Conservation (phyloP, 148 eudicot genomes). For the Polygonum maritimum region DNA sequence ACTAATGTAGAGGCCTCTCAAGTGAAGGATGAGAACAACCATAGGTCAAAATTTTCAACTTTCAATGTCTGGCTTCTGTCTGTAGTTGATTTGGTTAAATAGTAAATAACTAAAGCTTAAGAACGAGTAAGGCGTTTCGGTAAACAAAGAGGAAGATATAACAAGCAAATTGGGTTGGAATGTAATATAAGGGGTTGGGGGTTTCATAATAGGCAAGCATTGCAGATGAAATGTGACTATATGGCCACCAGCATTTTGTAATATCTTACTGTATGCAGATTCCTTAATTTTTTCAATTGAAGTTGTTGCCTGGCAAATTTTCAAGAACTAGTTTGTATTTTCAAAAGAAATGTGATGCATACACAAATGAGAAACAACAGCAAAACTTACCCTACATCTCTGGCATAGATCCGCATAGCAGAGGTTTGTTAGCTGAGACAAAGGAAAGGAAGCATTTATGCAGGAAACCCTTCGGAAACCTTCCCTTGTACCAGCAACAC, state of each 20-base stretch:
- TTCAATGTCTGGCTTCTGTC: not conserved
- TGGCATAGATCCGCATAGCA: slow-evolving; percentile 45
- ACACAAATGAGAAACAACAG: not conserved
- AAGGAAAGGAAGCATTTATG: slow-evolving; percentile 69
- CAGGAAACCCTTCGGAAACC: slow-evolving; percentile 85
- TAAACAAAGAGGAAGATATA: not conserved
- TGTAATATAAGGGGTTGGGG: not conserved
- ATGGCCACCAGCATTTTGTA: not conserved
- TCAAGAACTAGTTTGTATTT: not conserved
- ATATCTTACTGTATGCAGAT: not conserved
- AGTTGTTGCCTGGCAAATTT: not conserved
- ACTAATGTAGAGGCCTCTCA: not conserved
- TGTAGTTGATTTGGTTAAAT: not conserved
- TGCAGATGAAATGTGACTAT: not conserved
- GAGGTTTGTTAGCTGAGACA: slow-evolving; percentile 35
- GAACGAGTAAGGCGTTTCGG: not conserved
- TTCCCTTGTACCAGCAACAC: slow-evolving; percentile 63
- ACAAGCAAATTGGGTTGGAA: not conserved
- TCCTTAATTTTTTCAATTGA: not conserved
- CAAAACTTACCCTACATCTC: slow-evolving; percentile 47
- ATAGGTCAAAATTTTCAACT: not conserved
- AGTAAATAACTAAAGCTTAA: not conserved
- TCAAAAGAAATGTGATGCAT: not conserved
- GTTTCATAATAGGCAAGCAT: not conserved
- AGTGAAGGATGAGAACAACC: not conserved